These are phyloP conservation scores for Capsicum pubescens DNA, from an alignment of 257 asterid genomes.

Conservation along the genomic window DNA sequence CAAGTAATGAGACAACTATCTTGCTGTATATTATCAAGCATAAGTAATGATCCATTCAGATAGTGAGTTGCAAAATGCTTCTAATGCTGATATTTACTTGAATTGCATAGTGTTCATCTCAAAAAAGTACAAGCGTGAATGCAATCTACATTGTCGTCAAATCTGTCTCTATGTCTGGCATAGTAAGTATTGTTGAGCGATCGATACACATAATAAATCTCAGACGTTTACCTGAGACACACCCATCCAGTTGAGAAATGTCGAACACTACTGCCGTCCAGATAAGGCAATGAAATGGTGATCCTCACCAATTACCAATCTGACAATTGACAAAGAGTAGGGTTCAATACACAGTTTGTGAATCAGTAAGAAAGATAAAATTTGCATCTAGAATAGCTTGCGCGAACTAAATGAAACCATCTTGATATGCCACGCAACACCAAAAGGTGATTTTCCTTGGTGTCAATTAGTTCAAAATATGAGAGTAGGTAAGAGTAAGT, in stretches of 20 bases:
- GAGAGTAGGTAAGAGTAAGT: too few species aligned
- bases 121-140: background rate
- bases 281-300: background rate
- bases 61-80: conserved; percentile 15
- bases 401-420: too few species aligned
- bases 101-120: background rate
- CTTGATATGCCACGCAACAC: too few species aligned
- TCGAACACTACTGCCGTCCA: too few species aligned
- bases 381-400: too few species aligned
- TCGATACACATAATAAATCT: background rate
- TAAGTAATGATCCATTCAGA: conserved; percentile 21
- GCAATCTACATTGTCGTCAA: background rate
- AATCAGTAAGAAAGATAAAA: too few species aligned
- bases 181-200: background rate
- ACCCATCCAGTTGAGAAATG: background rate
- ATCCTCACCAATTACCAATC: background rate
- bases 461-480: too few species aligned
- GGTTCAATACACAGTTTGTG: background rate
- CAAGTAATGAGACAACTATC: conserved; percentile 39
- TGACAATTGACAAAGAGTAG: background rate
- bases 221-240: background rate
- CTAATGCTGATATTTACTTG: background rate
- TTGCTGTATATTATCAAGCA: conserved; percentile 49
- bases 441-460: too few species aligned
- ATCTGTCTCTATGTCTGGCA: background rate